These are phyloP conservation scores for Geoglossum cookeanum DNA, from an alignment of 2,329 filamentous ascomycete genomes.

Conservation along the genomic window DNA sequence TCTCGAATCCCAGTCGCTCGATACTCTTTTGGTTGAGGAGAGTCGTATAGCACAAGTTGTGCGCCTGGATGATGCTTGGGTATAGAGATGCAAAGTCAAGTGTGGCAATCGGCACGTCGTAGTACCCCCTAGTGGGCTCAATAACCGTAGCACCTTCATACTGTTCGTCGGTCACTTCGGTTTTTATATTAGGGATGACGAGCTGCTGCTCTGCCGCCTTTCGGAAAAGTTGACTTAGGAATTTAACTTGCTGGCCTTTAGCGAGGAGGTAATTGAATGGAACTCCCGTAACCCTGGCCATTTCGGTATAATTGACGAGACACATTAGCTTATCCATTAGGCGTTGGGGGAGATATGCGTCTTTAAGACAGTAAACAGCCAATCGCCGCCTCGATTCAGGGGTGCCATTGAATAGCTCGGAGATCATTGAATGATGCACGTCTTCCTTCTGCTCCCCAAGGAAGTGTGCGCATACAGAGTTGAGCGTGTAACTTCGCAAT, in stretches of 20 bases:
- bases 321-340: constrained; percentile 96
- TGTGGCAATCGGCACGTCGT: constrained; percentile 85
- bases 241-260: constrained; percentile 90
- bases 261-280: constrained; percentile 89
- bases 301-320: constrained; percentile 97
- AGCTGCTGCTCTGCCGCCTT: constrained; percentile 87
- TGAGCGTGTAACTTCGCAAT: constrained; percentile 87
- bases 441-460: constrained; percentile 96
- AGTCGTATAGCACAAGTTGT: constrained; percentile 96
- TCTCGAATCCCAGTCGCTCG: constrained; percentile 56
- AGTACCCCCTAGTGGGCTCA: constrained; percentile 82
- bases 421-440: constrained; percentile 98
- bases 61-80: constrained; percentile 95
- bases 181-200: constrained; percentile 72
- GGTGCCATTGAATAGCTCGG: constrained; percentile 90
- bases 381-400: constrained; percentile 78
- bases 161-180: constrained; percentile 59
- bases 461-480: constrained; percentile 90
- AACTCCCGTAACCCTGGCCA: constrained; percentile 97
- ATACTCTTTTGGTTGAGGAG: constrained; percentile 61
- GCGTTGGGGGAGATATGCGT: constrained; percentile 85
- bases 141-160: constrained; percentile 98
- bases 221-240: constrained; percentile 90
- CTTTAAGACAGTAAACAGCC: constrained; percentile 91
- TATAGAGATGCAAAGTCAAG: constrained; percentile 98